These are phyloP conservation scores for Ottelia alismoides DNA, from an alignment of 106 monocot species.

Conservation along the genomic window DNA sequence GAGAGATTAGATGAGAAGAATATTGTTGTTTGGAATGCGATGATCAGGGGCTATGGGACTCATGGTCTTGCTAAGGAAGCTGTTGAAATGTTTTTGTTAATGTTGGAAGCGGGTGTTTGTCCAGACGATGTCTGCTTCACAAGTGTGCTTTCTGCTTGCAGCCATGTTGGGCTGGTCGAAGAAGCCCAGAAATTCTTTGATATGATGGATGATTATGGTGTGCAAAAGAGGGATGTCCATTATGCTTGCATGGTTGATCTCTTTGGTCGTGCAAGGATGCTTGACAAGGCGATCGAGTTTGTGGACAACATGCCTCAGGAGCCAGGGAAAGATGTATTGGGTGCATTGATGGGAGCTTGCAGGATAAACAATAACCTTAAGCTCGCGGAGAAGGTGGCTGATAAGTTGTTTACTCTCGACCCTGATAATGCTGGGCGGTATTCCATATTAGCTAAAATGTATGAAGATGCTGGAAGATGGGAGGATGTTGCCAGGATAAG, in stretches of 20 bases:
- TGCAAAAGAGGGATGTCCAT: conserved; percentile 35
- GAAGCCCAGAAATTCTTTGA: conserved; percentile 53
- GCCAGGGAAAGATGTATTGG: conserved; percentile 13
- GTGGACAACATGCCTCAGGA: conserved; percentile 33
- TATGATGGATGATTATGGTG: conserved; percentile 38
- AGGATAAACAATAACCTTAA: conserved; percentile 5
- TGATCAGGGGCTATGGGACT: conserved; percentile 52
- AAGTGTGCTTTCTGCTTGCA: conserved; percentile 57
- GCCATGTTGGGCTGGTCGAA: conserved; percentile 37
- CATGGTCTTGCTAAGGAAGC: conserved; percentile 33
- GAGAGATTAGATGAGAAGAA: conserved; percentile 35
- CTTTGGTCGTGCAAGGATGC: conserved; percentile 32
- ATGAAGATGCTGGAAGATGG: conserved; percentile 25
- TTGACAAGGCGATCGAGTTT: conserved; percentile 34
- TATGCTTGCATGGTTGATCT: conserved; percentile 78
- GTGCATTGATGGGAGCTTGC: conserved; percentile 13
- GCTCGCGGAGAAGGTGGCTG: conserved; percentile 7
- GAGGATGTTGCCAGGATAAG: conserved; percentile 29
- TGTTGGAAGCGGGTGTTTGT: conserved; percentile 29
- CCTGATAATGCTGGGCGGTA: conserved; percentile 35
- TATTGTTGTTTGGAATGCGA: conserved; percentile 30
- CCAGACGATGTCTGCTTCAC: conserved; percentile 45
- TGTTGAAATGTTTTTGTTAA: conserved; percentile 28
- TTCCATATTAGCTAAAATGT: conserved; percentile 27
- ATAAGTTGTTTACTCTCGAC: conserved; percentile 26